Percentiles rank a stretch among this genome's conserved stretches.
These are phyloP conservation scores for Chlorella sp. DNA, from an alignment of 139 green algal genomes.

Conservation along the genomic window DNA sequence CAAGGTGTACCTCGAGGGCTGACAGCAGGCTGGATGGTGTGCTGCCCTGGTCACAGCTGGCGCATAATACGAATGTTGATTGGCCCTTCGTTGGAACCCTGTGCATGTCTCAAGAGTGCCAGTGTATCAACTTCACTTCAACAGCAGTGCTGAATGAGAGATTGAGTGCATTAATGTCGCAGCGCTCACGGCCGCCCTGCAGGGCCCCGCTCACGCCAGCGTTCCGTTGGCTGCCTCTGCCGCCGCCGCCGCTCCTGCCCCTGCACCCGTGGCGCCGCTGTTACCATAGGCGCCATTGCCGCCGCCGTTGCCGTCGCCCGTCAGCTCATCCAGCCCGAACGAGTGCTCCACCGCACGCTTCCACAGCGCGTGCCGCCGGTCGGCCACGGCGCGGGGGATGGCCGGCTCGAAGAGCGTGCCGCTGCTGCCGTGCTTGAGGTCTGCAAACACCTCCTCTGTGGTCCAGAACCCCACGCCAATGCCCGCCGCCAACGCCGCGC, in stretches of 20 bases:
- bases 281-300: not conserved
- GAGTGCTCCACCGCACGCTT: constrained; percentile 70
- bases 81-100: no score
- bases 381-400: constrained; percentile 26
- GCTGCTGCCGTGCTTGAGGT: constrained; percentile 23
- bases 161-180: no score
- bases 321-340: constrained; percentile 65
- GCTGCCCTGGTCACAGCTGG: no score
- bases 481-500: constrained; percentile 90
- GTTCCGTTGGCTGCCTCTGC: no score
- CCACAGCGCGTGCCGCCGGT: constrained; percentile 63
- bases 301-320: not conserved
- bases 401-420: constrained; percentile 41
- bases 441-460: constrained; percentile 50
- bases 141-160: no score
- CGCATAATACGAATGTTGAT: no score
- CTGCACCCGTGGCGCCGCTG: not conserved
- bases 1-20: constrained; percentile 49
- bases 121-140: no score
- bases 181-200: no score
- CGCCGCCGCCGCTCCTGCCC: not conserved
- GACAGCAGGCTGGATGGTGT: no score
- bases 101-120: no score
- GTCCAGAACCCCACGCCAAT: constrained; percentile 85
- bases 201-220: no score